Evolutionary conservation across 345 rosid species (phyloP), one percentile per base, ranked within the genome.

Genomic region (Fremontodendron californicum): DNA sequence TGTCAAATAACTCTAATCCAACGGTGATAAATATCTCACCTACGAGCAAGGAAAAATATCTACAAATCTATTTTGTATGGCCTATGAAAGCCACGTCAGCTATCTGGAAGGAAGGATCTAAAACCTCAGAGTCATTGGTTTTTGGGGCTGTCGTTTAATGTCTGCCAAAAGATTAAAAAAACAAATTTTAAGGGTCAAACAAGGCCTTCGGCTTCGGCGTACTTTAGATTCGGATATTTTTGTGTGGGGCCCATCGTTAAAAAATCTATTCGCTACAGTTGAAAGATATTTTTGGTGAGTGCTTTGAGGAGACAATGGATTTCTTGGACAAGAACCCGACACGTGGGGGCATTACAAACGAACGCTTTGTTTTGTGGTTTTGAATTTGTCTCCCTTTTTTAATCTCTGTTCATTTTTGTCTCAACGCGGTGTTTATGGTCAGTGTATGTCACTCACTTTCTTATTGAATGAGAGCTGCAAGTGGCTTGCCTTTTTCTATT

Each of bases 51-150:
- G 0, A 39, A 73, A 33, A 89, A 90, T 87, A 90, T 90, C 92
- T 86, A 15, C 66, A 33, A 68, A 40, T 25, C 33, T 23, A 70
- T 9, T 51, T 29, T 82, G 85, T 81, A 84, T 74, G 89, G 89
- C 83, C 80, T 82, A 67, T 77, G 75, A 51, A 73, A 73, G 87
- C 88, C 91, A 86, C 81, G 82, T 88, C 87, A 88, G 71, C 84
- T 43, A 51, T 49, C 64, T 11, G 29, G 55, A 77, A 52, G 77
- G 62, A 5, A 60, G 71, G 80, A 76, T 77, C 78, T 81, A 46
- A 63, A 60, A 54, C 42, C 60, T 48, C 27, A 18, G 61, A 51
- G 40, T 71, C 66, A 61, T 29, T 45, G 18, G 16, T n/a, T 21
- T 42, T 19, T 71, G 60, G 37, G 37, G 35, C 61, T 27, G 42